A percentile compares a stretch with the other conserved stretches of the same genome.
Evolutionary conservation across 2,329 filamentous ascomycete genomes (phyloP).

Genomic region (Colletotrichum sp.): DNA sequence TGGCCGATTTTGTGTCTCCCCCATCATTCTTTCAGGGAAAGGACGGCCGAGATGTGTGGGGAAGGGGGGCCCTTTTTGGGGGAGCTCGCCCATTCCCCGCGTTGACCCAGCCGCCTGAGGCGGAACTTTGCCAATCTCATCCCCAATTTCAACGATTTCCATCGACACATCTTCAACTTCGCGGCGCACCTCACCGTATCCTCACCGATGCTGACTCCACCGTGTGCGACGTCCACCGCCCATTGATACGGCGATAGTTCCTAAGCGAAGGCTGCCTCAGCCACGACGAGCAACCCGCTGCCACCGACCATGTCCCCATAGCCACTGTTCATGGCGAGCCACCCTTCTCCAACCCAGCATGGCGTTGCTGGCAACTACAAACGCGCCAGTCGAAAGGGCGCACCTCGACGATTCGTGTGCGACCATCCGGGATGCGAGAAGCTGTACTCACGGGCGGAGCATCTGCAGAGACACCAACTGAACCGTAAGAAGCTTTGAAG

Average conservation of each 20-base stretch:
- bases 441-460: slow-evolving; percentile 80
- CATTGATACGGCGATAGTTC: background rate
- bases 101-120: background rate
- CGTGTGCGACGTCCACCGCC: background rate
- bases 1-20: background rate
- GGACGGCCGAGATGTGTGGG: background rate
- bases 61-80: slow-evolving; percentile 2
- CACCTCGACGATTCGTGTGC: slow-evolving; percentile 63
- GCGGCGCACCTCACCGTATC: background rate
- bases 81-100: background rate
- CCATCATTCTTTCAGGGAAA: background rate
- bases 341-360: slow-evolving; percentile 1
- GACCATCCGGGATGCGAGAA: slow-evolving; percentile 76
- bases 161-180: background rate
- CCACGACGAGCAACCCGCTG: background rate
- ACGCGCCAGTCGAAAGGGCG: slow-evolving; percentile 57
- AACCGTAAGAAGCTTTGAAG: slow-evolving; percentile 57
- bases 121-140: background rate
- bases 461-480: slow-evolving; percentile 81
- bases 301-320: background rate
- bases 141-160: background rate
- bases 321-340: slow-evolving; percentile 3
- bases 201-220: background rate
- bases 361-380: slow-evolving; percentile 41
- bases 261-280: background rate